Conservation (phyloP, 2,329 filamentous ascomycete species). For the Xylaria sp. region DNA sequence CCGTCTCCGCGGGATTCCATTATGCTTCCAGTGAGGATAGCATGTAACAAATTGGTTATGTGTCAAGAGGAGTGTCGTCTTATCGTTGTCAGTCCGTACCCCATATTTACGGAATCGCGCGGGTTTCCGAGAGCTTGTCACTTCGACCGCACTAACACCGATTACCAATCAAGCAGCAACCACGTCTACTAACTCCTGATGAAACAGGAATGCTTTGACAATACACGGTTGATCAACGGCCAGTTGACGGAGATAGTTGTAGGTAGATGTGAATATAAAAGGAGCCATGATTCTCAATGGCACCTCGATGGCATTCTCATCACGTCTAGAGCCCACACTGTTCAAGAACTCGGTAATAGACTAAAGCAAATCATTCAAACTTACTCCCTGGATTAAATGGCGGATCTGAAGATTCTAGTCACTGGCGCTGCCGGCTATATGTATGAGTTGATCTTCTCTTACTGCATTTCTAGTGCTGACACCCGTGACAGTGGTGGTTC, state of each 20-base stretch:
- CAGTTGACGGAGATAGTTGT: background rate
- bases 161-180: conserved; percentile 4
- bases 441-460: background rate
- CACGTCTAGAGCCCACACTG: background rate
- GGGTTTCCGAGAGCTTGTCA: conserved; percentile 25
- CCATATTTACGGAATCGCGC: conserved; percentile 30
- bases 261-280: background rate
- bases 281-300: background rate
- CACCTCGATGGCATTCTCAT: background rate
- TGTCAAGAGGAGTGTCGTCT: background rate
- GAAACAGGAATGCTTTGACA: background rate
- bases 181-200: background rate
- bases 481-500: conserved; percentile 39
- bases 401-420: conserved; percentile 35
- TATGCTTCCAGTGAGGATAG: background rate
- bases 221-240: background rate
- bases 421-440: conserved; percentile 36
- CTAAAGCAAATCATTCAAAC: background rate
- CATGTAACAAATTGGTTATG: background rate
- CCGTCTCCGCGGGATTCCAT: conserved; percentile 29
- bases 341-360: background rate
- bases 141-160: background rate
- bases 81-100: background rate
- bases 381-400: background rate
- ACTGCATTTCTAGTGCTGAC: background rate